phyloP scores from a whole-genome alignment of 306 rosid species.

The Urtica urens region DNA sequence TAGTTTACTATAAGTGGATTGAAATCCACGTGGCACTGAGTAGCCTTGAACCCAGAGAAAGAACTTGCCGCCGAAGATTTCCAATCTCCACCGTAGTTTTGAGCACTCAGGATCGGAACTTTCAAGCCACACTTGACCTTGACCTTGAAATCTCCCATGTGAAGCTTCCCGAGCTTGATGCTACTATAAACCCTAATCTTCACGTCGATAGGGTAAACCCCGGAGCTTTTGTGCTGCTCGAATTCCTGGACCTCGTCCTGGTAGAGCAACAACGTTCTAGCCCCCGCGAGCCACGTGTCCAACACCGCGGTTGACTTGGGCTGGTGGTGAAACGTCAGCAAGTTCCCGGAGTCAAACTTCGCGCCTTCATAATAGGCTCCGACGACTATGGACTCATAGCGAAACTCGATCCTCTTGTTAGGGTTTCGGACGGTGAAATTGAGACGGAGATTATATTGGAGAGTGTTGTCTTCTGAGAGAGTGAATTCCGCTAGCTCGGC shows the following conservation, averaged over 20 bases:
- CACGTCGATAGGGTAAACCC: slow-evolving; percentile 10
- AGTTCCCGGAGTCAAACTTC: slow-evolving; percentile 7
- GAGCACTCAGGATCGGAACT: slow-evolving; percentile 9
- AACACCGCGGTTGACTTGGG: slow-evolving; percentile 9
- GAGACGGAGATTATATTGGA: slow-evolving; percentile 20
- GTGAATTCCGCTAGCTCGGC: slow-evolving; percentile 23
- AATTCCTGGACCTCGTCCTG: slow-evolving; percentile 2
- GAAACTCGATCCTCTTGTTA: slow-evolving; percentile 12
- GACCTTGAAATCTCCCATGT: slow-evolving; percentile 5
- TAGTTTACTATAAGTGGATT: slow-evolving; percentile 5
- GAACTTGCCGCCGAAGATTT: background rate
- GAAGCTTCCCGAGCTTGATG: slow-evolving; percentile 4
- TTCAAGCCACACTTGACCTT: slow-evolving; percentile 18
- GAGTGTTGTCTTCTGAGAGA: slow-evolving; percentile 6
- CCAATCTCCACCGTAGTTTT: background rate
- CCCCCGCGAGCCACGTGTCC: slow-evolving; percentile 2
- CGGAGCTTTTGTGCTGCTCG: background rate
- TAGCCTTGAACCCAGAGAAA: background rate
- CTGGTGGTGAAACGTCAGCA: background rate
- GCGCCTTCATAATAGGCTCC: slow-evolving; percentile 7
- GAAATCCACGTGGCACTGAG: slow-evolving; percentile 11
- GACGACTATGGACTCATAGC: slow-evolving; percentile 10
- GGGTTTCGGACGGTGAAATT: slow-evolving; percentile 20
- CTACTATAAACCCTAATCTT: slow-evolving; percentile 8
- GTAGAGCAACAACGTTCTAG: background rate